Base-by-base conservation (phyloP, 805 yeast genomes). In the Pichia phayaonensis region DNA sequence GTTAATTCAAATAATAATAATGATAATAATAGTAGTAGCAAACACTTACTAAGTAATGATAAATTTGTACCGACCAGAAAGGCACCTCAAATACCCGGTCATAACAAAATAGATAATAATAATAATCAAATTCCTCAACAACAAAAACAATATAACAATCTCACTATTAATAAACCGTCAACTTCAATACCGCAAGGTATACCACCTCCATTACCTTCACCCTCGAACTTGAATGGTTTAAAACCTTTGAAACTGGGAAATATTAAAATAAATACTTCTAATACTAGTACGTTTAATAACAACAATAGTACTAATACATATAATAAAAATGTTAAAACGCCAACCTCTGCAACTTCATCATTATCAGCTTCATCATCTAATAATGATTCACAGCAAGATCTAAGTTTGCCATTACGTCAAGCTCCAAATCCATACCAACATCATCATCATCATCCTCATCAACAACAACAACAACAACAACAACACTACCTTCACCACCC, bases 21-120 rank as follows among this genome's bases (percentile, higher is more conserved):
- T 21, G 27, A 31, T 40, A 27, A 26, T 15, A 34, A 24, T 40
- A 29, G 6, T 11, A 27, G 24, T n/a, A 31, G 15, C 20, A n/a
- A 13, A 12, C n/a, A 31, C 12, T 31, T 31, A 15, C 16, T 31
- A 43, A n/a, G 16, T 40, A 18, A 42, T 15, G 22, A 47, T 29
- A 50, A 50, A 47, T 63, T 49, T 46, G 66, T 73, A 12, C 77
- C 79, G 12, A 61, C 65, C 53, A 64, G 73, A 56, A 71, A 64
- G 52, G 72, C 73, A 13, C 74, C 73, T n/a, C 48, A 47, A 47
- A 50, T 54, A 47, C 57, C 57, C 34, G 41, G 40, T 18, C 21
- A 42, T 21, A 16, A n/a, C 16, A 16, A 8, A 8, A 40, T 4
- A 16, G 8, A 6, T n/a, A 12, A 12, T 4, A 38, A 38, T 6